phyloP scores from a whole-genome alignment of 2,329 filamentous ascomycete species.

The Penicillium vulpinum region DNA sequence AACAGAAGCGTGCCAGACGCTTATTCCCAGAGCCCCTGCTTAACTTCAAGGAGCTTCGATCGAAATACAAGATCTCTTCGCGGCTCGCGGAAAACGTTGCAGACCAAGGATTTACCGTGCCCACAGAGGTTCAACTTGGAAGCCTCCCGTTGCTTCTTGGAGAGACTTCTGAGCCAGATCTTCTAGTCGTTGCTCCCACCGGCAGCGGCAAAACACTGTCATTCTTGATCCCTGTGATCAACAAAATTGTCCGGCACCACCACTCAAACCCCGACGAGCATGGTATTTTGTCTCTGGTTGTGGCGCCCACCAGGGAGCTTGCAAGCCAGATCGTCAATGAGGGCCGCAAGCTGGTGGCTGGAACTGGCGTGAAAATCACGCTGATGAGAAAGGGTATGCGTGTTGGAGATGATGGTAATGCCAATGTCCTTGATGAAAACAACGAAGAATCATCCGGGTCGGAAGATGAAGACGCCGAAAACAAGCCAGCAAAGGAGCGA shows the following conservation, averaged over 20 bases:
- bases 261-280: conserved; percentile 54
- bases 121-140: conserved; percentile 91
- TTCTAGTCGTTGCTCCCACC: conserved; percentile 87
- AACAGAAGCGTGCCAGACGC: conserved; percentile 53
- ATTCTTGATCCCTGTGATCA: conserved; percentile 84
- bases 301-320: conserved; percentile 79
- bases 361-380: conserved; percentile 75
- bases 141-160: conserved; percentile 75
- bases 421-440: conserved; percentile 42
- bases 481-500: conserved; percentile 27
- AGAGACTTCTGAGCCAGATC: conserved; percentile 60
- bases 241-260: conserved; percentile 63
- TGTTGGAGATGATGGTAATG: conserved; percentile 49
- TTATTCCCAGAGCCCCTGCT: conserved; percentile 78
- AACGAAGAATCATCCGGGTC: conserved; percentile 42
- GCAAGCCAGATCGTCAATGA: conserved; percentile 80
- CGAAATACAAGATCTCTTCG: conserved; percentile 70
- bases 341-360: conserved; percentile 74
- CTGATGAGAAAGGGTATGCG: conserved; percentile 84
- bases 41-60: conserved; percentile 71
- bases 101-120: conserved; percentile 80
- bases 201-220: conserved; percentile 96
- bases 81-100: conserved; percentile 75
- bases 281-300: conserved; percentile 67
- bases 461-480: conserved; percentile 32